phyloP scores from a whole-genome alignment of 2,329 filamentous ascomycete genomes.

The Paraphaeosphaeria sporulosa region DNA sequence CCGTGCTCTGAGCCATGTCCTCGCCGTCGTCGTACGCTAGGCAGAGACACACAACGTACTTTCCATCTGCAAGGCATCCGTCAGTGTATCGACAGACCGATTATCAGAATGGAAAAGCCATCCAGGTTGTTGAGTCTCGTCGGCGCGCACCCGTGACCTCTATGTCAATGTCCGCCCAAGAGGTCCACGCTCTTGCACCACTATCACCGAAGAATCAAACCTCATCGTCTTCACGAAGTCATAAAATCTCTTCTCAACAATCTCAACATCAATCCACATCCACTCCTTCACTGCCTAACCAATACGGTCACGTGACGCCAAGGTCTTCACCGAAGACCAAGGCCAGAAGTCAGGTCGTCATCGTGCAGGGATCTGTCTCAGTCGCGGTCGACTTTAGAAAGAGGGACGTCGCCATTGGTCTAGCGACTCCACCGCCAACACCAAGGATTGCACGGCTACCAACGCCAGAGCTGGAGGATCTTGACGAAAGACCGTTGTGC shows the following conservation, averaged over 20 bases:
- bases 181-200: slow-evolving; percentile 1
- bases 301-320: slow-evolving; percentile 13
- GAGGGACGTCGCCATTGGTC: neutral
- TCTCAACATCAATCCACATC: neutral
- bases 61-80: neutral
- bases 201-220: neutral
- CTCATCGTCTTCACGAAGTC: neutral
- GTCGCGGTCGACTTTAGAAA: neutral
- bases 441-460: slow-evolving; percentile 39
- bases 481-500: slow-evolving; percentile 42
- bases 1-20: slow-evolving; percentile 29
- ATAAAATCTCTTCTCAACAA: neutral
- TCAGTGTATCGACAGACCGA: slow-evolving; percentile 32
- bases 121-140: slow-evolving; percentile 36
- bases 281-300: neutral
- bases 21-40: slow-evolving; percentile 30
- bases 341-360: slow-evolving; percentile 24
- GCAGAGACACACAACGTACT: neutral
- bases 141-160: slow-evolving; percentile 24
- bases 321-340: slow-evolving; percentile 4
- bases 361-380: slow-evolving; percentile 22
- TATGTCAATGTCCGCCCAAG: slow-evolving; percentile 3
- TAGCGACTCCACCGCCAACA: slow-evolving; percentile 38
- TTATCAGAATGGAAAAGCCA: slow-evolving; percentile 32
- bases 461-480: slow-evolving; percentile 43